Evolutionary conservation across 768 basidiomycete genomes (phyloP).

Genomic region (Candolleomyces efflorescens): DNA sequence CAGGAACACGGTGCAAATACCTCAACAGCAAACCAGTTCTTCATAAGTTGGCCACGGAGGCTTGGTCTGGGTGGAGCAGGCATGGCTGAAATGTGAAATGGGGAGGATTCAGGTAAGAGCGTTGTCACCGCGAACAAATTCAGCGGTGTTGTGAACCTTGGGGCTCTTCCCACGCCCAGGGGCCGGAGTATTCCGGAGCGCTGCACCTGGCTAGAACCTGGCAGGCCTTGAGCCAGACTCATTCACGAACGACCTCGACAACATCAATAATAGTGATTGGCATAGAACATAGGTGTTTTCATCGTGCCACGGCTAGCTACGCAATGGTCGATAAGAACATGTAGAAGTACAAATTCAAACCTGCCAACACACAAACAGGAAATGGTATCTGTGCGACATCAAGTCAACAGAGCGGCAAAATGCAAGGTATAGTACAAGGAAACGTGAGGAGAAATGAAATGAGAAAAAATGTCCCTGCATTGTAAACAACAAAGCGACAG

Average conservation of each 20-base stretch:
- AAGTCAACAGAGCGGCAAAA: constrained; percentile 23
- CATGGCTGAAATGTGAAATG: constrained; percentile 15
- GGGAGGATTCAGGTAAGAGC: too few species aligned
- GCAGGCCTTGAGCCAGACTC: background rate
- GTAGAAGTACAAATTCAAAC: constrained; percentile 7
- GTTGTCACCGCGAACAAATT: constrained; percentile 6
- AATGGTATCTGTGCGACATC: constrained; percentile 17
- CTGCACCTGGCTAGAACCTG: background rate
- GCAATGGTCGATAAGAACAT: constrained; percentile 17
- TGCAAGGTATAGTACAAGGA: constrained; percentile 2
- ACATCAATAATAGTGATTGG: background rate
- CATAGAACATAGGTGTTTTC: background rate
- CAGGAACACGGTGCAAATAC: constrained; percentile 27
- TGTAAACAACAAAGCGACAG: constrained; percentile 2
- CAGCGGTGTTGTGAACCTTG: constrained; percentile 2
- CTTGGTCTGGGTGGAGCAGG: constrained; percentile 14
- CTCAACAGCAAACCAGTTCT: constrained; percentile 75
- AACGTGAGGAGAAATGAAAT: constrained; percentile 4
- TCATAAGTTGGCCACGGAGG: constrained; percentile 43
- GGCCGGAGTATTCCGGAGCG: constrained; percentile 30
- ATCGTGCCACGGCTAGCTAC: too few species aligned
- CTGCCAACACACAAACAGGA: background rate
- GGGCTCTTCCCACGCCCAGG: constrained; percentile 10
- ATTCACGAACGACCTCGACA: background rate
- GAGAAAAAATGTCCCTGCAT: constrained; percentile 14